Percentiles rank a stretch among this genome's conserved stretches.
These are phyloP conservation scores for Colletotrichum sp. DNA, from an alignment of 2,329 filamentous ascomycete genomes.

Conservation along the genomic window DNA sequence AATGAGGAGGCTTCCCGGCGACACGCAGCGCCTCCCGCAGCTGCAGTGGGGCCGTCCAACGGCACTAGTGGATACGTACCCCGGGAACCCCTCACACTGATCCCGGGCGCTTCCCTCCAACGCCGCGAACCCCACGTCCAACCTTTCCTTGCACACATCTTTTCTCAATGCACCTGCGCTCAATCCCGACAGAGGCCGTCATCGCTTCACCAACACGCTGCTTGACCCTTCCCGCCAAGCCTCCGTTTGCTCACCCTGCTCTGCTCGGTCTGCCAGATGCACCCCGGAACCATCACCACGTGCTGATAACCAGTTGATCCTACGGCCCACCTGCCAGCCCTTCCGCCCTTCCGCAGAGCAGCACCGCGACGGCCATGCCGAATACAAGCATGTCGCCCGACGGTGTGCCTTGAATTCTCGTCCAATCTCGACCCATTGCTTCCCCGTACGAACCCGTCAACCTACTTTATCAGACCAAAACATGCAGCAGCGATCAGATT, in stretches of 20 bases:
- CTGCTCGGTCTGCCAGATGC: neutral
- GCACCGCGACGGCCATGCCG: neutral
- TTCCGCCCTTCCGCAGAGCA: neutral
- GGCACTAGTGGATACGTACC: neutral
- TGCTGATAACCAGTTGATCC: neutral
- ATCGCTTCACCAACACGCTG: neutral
- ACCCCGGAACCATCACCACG: neutral
- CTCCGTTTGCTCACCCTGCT: neutral
- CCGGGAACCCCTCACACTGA: neutral
- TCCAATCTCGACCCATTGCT: neutral
- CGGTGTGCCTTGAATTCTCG: neutral
- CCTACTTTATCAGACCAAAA: neutral
- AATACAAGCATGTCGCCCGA: slow-evolving; percentile 16
- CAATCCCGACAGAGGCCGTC: neutral
- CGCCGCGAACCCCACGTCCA: neutral
- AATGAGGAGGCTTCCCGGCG: neutral
- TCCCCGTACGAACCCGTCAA: neutral
- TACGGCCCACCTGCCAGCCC: neutral
- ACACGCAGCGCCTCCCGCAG: neutral
- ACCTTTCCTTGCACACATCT: neutral
- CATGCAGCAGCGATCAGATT: neutral
- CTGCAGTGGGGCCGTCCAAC: neutral
- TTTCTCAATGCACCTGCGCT: neutral
- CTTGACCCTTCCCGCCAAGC: neutral
- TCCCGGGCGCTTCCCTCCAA: neutral